Conservation (phyloP, 441 rosid species). For the Mallotus repandus region DNA sequence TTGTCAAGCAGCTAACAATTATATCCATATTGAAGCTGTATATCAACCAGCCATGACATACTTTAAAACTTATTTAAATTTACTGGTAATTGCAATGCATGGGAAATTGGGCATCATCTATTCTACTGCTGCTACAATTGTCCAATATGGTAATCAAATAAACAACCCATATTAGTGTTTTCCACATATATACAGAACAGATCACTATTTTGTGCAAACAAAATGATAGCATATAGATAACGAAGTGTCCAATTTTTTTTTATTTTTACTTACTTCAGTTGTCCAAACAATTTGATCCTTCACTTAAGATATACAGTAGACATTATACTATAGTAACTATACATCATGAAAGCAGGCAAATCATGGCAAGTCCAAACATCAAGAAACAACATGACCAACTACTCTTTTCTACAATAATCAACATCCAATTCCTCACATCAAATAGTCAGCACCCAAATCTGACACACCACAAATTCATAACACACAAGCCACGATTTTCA, state of each 20-base stretch:
- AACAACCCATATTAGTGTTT: neutral
- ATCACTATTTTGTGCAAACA: neutral
- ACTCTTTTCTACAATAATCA: neutral
- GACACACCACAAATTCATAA: neutral
- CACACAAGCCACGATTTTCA: neutral
- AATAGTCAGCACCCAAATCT: neutral
- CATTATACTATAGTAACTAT: no score
- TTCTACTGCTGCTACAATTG: neutral
- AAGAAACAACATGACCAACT: neutral
- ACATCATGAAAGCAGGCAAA: conserved; percentile 1
- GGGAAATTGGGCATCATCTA: neutral
- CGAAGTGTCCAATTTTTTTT: neutral
- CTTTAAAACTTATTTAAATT: neutral
- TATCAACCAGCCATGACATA: neutral
- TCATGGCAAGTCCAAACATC: neutral
- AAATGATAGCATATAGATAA: neutral
- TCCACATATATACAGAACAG: neutral
- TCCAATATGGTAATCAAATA: neutral
- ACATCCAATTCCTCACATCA: neutral
- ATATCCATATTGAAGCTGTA: neutral
- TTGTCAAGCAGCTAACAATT: neutral
- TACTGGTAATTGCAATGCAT: neutral
- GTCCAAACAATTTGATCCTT: neutral
- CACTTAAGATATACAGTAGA: neutral
- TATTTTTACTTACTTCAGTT: neutral